Base-by-base conservation (phyloP, 371 early-diverging fungal genomes). In the Choanephora cucurbitarum region DNA sequence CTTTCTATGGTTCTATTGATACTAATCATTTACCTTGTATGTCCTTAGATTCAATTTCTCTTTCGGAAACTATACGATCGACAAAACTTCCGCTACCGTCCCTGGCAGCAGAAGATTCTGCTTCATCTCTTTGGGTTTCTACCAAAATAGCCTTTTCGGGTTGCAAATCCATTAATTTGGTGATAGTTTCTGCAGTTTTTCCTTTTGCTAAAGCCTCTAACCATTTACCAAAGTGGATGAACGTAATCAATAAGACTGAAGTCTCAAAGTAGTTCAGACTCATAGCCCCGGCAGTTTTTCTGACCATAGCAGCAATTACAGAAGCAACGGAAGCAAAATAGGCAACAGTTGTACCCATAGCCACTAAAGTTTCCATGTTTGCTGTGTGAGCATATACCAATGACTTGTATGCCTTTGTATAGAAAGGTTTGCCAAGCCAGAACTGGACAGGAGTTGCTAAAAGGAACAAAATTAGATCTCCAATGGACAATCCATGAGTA, bases 311-410 rank as follows among this genome's bases (percentile, higher is more conserved):
- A 9, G 80, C 75, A 33, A 83, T 70, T 14, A 86, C 79, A 18
- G 77, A 73, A 3, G 72, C 83, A 0, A 84, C 70, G 4, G 82
- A 82, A 10, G 84, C 79, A 41, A 75, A 39, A 63, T 86, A 89
- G 14, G 85, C 84, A 3, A 82, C 84, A n/a, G 80, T 75, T 0
- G 85, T 86, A n/a, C 87, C 87, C 57, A 89, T 70, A 0, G 85
- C 77, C 3, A 89, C 82, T 17, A 89, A 48, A 0, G 84, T 83
- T 55, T 89, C 88, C 89, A 89, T 89, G 49, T 84, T 86, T 44
- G 86, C 85, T 3, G 79, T 79, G n/a, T 62, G 79, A 8, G 85
- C 60, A 64, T 83, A 83, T 0, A 75, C 67, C 1, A 86, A 48
- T 5, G 87, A 81, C 14, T 69, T 70, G 44, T 80, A 82, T 0